Evolutionary conservation across 306 rosid genomes (phyloP).

Genomic region (Gynostemma pentaphyllum): DNA sequence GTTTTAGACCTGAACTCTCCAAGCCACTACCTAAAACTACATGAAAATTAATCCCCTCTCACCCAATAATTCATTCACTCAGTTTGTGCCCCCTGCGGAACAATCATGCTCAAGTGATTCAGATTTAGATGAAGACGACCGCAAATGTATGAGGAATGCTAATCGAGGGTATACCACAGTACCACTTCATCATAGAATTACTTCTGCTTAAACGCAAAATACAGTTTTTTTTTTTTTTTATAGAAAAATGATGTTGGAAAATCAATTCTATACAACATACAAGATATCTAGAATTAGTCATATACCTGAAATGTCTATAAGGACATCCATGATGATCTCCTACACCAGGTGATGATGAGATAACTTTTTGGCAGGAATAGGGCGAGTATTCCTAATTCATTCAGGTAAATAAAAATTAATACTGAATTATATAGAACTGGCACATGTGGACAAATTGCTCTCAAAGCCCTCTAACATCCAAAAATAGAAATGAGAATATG

Average conservation of each 20-base stretch:
- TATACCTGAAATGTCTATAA: constrained; percentile 86
- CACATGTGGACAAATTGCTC: neutral
- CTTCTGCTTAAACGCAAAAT: neutral
- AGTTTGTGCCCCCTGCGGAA: too few relatives aligned
- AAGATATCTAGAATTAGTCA: neutral
- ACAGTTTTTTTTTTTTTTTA: neutral
- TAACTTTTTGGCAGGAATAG: constrained; percentile 72
- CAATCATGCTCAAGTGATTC: too few relatives aligned
- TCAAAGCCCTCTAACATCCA: neutral
- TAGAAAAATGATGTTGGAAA: neutral
- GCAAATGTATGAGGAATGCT: too few relatives aligned
- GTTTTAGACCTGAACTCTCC: neutral
- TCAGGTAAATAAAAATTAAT: constrained; percentile 4
- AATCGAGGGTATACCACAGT: neutral
- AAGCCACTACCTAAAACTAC: neutral
- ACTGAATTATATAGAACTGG: neutral
- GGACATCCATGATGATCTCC: constrained; percentile 99
- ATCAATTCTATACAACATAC: neutral
- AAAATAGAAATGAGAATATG: neutral
- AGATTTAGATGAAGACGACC: too few relatives aligned
- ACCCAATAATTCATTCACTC: neutral
- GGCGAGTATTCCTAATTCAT: constrained; percentile 78
- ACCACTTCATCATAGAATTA: neutral
- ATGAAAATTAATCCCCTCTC: neutral
- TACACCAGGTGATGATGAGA: constrained; percentile 69